Evolutionary conservation across 106 monocot species (phyloP), one percentile per base, ranked within the genome.

Genomic region (Dioscorea dumetorum): DNA sequence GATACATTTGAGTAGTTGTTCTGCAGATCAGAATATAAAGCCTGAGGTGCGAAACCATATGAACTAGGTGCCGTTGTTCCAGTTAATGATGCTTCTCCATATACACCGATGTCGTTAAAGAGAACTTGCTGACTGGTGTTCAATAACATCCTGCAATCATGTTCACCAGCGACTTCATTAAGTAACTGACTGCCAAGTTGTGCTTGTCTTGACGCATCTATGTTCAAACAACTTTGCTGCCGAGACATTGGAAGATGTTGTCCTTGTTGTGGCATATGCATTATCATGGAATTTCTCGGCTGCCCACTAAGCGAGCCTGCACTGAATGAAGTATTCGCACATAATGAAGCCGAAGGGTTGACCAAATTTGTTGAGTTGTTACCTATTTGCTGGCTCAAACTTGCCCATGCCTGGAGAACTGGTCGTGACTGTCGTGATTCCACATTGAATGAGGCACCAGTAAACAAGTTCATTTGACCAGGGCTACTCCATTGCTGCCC

Each of bases 181-280:
- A 65, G 48, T 22, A 70, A 20, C 22, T 34, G 70, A 50, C 58
- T 70, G 33, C 63, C 65, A 24, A 24, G 24, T 24, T 60, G 67
- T 67, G 67, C 33, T 53, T 57, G 63, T 24, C n/a, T 56, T 24
- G 20, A 33, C 57, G 49, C 58, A 73, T 23, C 48, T 5, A 66
- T 57, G 16, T 23, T 64, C 33, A 22, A 57, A 12, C 15, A 12
- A 15, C 50, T 59, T 34, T 77, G 70, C 19, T 58, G 71, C 66
- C 60, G 71, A 16, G 52, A 35, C 12, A 77, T 10, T 66, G 77
- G 60, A 61, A 71, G 60, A 24, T 63, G 69, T 23, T 71, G 64
- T 20, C 70, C 71, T 14, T 70, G 70, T 32, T 64, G 77, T 50
- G 64, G 64, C 77, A 70, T 77, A 24, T 70, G 77, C 51, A 50